Base-by-base conservation (phyloP, 1,284 basidiomycete genomes). In the Phellopilus nigrolimitatus region DNA sequence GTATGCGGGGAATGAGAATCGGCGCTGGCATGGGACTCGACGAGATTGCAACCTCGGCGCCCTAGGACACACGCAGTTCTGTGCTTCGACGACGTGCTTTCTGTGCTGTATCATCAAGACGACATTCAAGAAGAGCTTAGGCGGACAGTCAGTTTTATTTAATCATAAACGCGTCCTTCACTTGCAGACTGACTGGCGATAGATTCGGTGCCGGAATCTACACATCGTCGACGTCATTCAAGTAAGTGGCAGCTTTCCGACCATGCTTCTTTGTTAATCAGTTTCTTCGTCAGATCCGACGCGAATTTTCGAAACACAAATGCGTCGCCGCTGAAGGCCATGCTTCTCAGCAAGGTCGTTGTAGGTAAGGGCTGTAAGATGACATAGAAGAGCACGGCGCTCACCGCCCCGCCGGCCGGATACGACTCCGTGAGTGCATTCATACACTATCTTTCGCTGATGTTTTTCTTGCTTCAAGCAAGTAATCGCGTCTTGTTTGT, bases 291-390 rank as follows among this genome's bases (percentile, higher is more conserved):
- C n/a, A 79, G 76, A 59, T 79, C 82, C 17, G 78, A 84, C 50
- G 80, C 82, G 60, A 84, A 84, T 59, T 78, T 79, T 13, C 68
- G 65, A 38, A 84, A 82, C 54, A 68, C 71, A 42, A 72, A 68
- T 55, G 66, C 69, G 38, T 82, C 79, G 0, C 60, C 63, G 9
- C 64, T 75, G 49, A 84, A 82, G 59, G 78, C 77, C 0, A 80
- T 84, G 28, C 69, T 84, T 9, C 65, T 84, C 48, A 84, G 82
- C 65, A 82, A 82, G 60, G 81, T 84, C 12, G 68, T 82, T 10
- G 80, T 82, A n/a, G 82, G 82, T 19, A 79, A 76, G 58, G 82
- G 82, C 3, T 78, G 71, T 56, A 83, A 82, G 62, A 66, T 81
- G 65, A 70, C 71, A 13, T 72, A 78, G 22, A 76, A 81, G 56